Percentiles rank a stretch among this genome's conserved stretches.
Conservation (phyloP, 83 land plant species). For the Isoetes engelmannii region DNA sequence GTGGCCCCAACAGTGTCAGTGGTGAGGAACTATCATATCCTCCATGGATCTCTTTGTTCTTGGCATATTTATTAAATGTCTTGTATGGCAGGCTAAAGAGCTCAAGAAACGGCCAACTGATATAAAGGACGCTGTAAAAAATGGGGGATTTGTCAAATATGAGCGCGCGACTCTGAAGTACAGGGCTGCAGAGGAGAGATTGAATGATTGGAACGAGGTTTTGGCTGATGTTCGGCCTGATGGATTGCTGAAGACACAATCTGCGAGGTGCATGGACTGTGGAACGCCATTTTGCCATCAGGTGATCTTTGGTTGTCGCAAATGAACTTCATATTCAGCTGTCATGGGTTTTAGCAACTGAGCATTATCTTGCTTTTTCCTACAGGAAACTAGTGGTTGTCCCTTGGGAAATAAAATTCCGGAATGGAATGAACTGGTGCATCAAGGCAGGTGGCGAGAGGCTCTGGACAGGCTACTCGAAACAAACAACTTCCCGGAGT, state of each 20-base stretch:
- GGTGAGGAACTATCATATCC: background rate
- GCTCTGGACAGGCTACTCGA: conserved; percentile 87
- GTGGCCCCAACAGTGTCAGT: background rate
- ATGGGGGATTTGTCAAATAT: conserved; percentile 80
- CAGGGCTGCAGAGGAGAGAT: conserved; percentile 56
- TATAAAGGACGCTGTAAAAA: conserved; percentile 61
- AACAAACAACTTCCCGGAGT: conserved; percentile 98
- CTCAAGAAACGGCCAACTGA: conserved; percentile 49
- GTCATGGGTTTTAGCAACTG: background rate
- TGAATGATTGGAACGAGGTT: conserved; percentile 89
- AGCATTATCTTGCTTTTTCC: conserved; percentile 4
- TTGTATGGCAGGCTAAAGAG: background rate
- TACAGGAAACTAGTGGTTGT: conserved; percentile 90
- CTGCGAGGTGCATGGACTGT: conserved; percentile 99
- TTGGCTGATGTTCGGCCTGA: conserved; percentile 53
- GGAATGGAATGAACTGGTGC: conserved; percentile 90
- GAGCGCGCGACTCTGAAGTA: conserved; percentile 74
- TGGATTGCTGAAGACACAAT: conserved; percentile 75
- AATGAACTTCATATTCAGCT: background rate
- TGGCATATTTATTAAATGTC: background rate
- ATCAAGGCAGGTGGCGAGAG: conserved; percentile 93
- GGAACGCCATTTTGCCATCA: conserved; percentile 99
- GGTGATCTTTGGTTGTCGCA: conserved; percentile 26
- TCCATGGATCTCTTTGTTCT: background rate
- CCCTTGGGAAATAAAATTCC: conserved; percentile 99